Evolutionary conservation across 352 stramenopile species (phyloP), one percentile per base, ranked within the genome.

Genomic region (Phytophthora rubi): DNA sequence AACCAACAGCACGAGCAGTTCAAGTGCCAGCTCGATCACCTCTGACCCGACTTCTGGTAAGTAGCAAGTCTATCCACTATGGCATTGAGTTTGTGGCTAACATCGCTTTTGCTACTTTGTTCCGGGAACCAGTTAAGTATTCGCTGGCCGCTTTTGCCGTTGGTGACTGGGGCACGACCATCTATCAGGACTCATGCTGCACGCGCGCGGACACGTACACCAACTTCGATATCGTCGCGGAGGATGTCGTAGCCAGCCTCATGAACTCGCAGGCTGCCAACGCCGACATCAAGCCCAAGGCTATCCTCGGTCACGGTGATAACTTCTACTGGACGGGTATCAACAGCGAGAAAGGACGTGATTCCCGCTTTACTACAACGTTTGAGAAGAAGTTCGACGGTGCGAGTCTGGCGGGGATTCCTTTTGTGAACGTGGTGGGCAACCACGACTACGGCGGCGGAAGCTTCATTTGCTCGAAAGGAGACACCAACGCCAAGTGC

Each of bases 371-470:
- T 54, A 53, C 80, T 18, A 62, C 55, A 3, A 62, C 55, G 15
- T 62, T 62, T 53, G 55, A 62, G 33, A 48, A 53, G 7, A 81
- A 81, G 55, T 90, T 83, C 65, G 73, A 68, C 18, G 70, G 71
- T 6, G 39, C 54, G 9, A 73, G 75, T 18, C 62, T 90, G 45
- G 53, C 68, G 15, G 65, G 61, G 2, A 62, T 90, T 32, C 80
- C 75, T 28, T 89, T 81, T 77, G 45, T 88, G 39, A 90, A 89
- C 37, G 80, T 88, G 37, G 72, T 85, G 58, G 82, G 82, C 45
- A 90, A 90, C 75, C 82, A 90, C 69, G 82, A 90, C 73, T 85
- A 88, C 66, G 82, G 82, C 35, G 82, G 82, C 21, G 64, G 78
- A 7, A 79, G 58, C 42, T 88, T 75, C 62, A 73, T 90, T 35